Evolutionary conservation across 495 filamentous ascomycete genomes (phyloP), one percentile per base, ranked within the genome.

Genomic region (Bathelium albidoporum): DNA sequence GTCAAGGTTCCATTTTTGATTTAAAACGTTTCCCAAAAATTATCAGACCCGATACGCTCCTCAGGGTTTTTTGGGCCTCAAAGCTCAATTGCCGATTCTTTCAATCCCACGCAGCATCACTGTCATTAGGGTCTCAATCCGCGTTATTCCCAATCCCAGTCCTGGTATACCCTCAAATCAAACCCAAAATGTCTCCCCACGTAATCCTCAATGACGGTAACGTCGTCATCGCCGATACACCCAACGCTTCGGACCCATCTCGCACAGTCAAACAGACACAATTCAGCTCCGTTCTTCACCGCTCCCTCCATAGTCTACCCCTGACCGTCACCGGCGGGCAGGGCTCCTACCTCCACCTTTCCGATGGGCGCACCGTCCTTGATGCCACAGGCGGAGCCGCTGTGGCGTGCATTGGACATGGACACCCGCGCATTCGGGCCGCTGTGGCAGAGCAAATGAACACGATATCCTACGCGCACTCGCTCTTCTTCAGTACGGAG

Each of bases 401-500:
- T n/a, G 75, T 77, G 0, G 62, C 75, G 1, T 70, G 69, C 62
- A 64, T 77, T 1, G 75, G 75, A 2, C 74, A 77, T 60, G 68
- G 70, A 26, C 65, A 73, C 64, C 39, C 64, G 44, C 71, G 71
- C 59, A 75, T 84, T 59, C 72, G 66, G 7, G 66, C 75, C 20
- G 79, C 80, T 0, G 75, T 86, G 29, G 64, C 65, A 14, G 66
- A 75, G n/a, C 83, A 85, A 63, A 75, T 83, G 65, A 71, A 73
- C 39, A 65, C 74, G 55, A 64, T 85, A 2, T 77, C 77, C 10
- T 86, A 84, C 62, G 81, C 79, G 49, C 80, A 84, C 59, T 76
- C 82, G 0, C 74, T 79, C 5, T 80, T 80, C 63, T 85, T 81
- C 62, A 78, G 74, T 0, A 81, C 78, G 0, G 66, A 75, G 41